phyloP scores from a whole-genome alignment of 257 asterid species.

The Euphrasia confusa region DNA sequence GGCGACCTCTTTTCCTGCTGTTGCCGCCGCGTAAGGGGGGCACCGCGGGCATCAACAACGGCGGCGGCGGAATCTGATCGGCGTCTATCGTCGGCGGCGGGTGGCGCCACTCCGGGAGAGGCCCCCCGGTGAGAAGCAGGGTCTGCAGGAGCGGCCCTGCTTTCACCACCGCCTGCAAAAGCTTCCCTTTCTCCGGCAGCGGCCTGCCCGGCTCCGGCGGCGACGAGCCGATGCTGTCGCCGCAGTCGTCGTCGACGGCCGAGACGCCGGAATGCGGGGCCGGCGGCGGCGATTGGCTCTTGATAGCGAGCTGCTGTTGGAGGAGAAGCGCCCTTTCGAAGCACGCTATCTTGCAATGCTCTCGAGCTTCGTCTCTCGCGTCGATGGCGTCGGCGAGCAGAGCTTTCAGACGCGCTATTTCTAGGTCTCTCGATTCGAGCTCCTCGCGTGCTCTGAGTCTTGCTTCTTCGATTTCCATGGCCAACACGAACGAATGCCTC shows the following conservation, averaged over 20 bases:
- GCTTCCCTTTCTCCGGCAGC: conserved; percentile 35
- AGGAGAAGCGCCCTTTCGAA: conserved; percentile 41
- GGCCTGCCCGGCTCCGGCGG: conserved; percentile 33
- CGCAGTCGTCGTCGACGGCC: conserved; percentile 67
- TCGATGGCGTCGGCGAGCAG: conserved; percentile 39
- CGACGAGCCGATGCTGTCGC: conserved; percentile 78
- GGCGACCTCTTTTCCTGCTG: too few species aligned
- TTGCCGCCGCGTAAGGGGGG: too few species aligned
- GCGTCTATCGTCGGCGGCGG: conserved; percentile 84
- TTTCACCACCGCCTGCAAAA: conserved; percentile 76
- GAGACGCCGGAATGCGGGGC: conserved; percentile 55
- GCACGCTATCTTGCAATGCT: conserved; percentile 35
- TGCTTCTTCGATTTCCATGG: conserved; percentile 33
- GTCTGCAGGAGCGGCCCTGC: conserved; percentile 91
- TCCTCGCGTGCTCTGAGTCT: conserved; percentile 51
- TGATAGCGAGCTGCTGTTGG: conserved; percentile 28
- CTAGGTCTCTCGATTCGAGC: conserved; percentile 47
- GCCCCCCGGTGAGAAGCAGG: conserved; percentile 79
- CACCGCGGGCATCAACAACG: conserved; percentile 29
- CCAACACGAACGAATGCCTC: background rate
- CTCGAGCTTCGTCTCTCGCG: conserved; percentile 63
- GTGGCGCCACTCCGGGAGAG: conserved; percentile 94
- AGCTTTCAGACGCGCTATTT: conserved; percentile 48
- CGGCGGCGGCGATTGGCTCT: conserved; percentile 28
- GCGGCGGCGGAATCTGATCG: conserved; percentile 74